Evolutionary conservation across 2,329 filamentous ascomycete genomes (phyloP), one percentile per base, ranked within the genome.

Genomic region (Colletotrichum falcatum): DNA sequence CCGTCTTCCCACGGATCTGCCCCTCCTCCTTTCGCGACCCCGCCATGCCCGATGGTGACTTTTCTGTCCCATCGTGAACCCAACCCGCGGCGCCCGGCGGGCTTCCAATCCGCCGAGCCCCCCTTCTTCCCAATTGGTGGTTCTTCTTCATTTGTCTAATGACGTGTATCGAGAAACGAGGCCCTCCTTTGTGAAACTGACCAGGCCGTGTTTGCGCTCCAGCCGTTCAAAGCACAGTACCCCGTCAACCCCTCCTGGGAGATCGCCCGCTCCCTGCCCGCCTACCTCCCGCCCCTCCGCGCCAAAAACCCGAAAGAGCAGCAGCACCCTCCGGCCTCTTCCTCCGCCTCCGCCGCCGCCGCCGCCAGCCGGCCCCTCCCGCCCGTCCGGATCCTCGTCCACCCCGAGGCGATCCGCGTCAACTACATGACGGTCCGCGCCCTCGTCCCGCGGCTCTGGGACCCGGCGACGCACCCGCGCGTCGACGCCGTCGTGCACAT

Each of bases 161-260:
- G 4, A 9, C 8, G 7, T 35, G 9, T 12, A 16, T 16, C n/a
- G 30, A 30, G 7, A 18, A 28, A 30, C 5, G 6, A 5, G 18
- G 18, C 7, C 20, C 20, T 44, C 23, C 56, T 48, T 9, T 23
- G n/a, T 42, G 28, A 28, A 23, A 69, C 75, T 77, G 70, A 77
- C 70, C 44, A 1, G 16, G 18, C n/a, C 23, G 16, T 26, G 33
- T 42, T 44, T 28, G 49, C 46, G 55, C 33, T 26, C 63, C 71
- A 95, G 93, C 91, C 94, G 1, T 97, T 97, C 80, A 90, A 91
- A 75, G 85, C 82, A n/a, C 83, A 91, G 54, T 90, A 91, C 77
- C 88, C 90, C 35, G 83, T 91, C 70, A 97, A 97, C 78, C 93
- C 94, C 11, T 94, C 94, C 3, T 95, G 89, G 87, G 88, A 95